phyloP scores from a whole-genome alignment of 495 filamentous ascomycete species.

The Aspergillus diversus region DNA sequence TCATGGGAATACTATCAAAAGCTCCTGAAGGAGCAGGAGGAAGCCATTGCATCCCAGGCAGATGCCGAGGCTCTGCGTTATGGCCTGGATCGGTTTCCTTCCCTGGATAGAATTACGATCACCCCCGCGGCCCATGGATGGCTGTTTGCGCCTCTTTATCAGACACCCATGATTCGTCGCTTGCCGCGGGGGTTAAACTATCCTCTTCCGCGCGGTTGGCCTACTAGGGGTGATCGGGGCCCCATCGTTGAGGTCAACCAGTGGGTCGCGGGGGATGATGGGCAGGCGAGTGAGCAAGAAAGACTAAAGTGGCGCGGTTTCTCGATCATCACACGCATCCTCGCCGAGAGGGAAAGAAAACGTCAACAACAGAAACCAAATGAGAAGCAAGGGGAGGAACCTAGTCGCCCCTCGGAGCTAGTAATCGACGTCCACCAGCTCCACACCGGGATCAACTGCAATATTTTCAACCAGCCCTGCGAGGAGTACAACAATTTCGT shows the following conservation, averaged over 20 bases:
- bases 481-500: constrained; percentile 26
- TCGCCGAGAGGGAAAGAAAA: neutral
- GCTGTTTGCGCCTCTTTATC: constrained; percentile 31
- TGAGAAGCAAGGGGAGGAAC: constrained; percentile 1
- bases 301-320: constrained; percentile 23
- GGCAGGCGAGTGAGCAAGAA: constrained; percentile 1
- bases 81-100: constrained; percentile 30
- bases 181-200: constrained; percentile 38
- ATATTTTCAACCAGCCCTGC: constrained; percentile 27
- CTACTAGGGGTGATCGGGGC: constrained; percentile 9
- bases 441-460: constrained; percentile 25
- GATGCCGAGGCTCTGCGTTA: constrained; percentile 30
- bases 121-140: constrained; percentile 36
- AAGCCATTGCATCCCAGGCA: constrained; percentile 21
- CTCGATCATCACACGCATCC: constrained; percentile 23
- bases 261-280: constrained; percentile 19
- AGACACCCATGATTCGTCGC: constrained; percentile 38
- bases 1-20: constrained; percentile 29
- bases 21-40: constrained; percentile 25
- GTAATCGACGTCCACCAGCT: constrained; percentile 24
- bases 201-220: constrained; percentile 35
- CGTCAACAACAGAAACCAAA: neutral
- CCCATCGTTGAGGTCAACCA: constrained; percentile 2
- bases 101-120: constrained; percentile 29
- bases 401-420: constrained; percentile 25